Conservation (phyloP, 2,329 filamentous ascomycete species). For the Xylaria sp. region DNA sequence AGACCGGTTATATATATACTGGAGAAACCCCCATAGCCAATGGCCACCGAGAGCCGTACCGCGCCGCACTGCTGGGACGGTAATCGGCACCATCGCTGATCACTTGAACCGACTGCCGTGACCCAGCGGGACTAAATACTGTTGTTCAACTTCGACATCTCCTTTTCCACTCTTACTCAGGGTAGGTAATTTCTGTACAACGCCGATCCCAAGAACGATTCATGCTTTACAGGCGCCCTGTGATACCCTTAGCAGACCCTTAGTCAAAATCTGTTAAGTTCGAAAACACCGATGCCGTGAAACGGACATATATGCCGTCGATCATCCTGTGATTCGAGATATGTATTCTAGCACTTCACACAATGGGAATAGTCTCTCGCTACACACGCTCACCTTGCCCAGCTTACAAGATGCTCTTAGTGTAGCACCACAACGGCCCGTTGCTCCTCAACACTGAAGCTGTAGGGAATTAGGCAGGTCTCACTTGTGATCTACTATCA, state of each 20-base stretch:
- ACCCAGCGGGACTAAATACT: background rate
- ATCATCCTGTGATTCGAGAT: conserved; percentile 10
- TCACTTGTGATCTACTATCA: conserved; percentile 11
- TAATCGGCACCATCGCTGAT: conserved; percentile 13
- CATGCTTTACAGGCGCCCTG: background rate
- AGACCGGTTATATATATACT: background rate
- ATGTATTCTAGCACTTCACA: background rate
- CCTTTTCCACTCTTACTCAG: conserved; percentile 1
- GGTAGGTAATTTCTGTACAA: background rate
- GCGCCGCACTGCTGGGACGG: conserved; percentile 21
- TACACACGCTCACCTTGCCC: background rate
- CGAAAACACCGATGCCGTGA: background rate
- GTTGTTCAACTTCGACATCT: background rate
- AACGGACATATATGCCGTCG: background rate
- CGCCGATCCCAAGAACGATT: background rate
- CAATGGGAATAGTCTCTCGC: background rate
- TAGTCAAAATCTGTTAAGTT: background rate
- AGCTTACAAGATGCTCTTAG: background rate
- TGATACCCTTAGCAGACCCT: background rate
- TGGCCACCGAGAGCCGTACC: conserved; percentile 24
- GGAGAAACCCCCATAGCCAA: background rate
- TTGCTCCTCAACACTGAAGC: background rate
- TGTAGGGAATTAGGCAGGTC: background rate
- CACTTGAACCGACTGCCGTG: conserved; percentile 3
- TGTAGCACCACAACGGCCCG: conserved; percentile 3